A percentile compares a stretch with the other conserved stretches of the same genome.
Evolutionary conservation across 169 alveolate genomes (phyloP).

Genomic region (Cryptosporidium andersoni): DNA sequence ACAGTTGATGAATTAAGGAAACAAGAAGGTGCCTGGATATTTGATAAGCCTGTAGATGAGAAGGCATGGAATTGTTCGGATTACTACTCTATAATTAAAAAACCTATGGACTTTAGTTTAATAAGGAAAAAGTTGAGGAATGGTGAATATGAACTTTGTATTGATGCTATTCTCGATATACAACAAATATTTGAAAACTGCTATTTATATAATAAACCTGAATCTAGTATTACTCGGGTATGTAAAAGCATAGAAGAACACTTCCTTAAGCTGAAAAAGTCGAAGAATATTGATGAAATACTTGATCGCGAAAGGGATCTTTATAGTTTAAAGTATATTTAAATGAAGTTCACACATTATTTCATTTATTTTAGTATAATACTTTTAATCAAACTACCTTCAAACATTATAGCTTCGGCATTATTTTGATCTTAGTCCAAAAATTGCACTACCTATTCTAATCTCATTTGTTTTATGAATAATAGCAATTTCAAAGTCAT

Average conservation of each 20-base stretch:
- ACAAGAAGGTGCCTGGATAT: slow-evolving; percentile 89
- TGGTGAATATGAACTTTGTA: slow-evolving; percentile 80
- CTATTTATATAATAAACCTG: slow-evolving; percentile 83
- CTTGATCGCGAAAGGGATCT: slow-evolving; percentile 23
- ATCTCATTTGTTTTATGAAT: slow-evolving; percentile 86
- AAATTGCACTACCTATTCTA: slow-evolving; percentile 91
- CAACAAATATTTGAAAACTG: slow-evolving; percentile 86
- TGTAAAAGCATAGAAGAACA: slow-evolving; percentile 85
- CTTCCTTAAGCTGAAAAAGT: slow-evolving; percentile 75
- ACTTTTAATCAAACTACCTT: background rate
- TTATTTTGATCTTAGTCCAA: slow-evolving; percentile 74
- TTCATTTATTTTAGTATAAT: background rate
- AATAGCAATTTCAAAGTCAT: slow-evolving; percentile 90
- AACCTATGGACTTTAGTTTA: slow-evolving; percentile 88
- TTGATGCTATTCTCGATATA: slow-evolving; percentile 83
- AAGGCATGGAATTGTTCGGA: slow-evolving; percentile 89
- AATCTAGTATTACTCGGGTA: slow-evolving; percentile 83
- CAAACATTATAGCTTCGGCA: background rate
- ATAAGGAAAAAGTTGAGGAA: slow-evolving; percentile 81
- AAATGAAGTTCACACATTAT: background rate
- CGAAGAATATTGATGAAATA: slow-evolving; percentile 45
- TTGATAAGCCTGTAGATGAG: slow-evolving; percentile 88
- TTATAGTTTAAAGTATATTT: slow-evolving; percentile 20
- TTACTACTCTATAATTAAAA: slow-evolving; percentile 85
- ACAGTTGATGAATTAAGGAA: slow-evolving; percentile 78